phyloP scores from a whole-genome alignment of 495 filamentous ascomycete genomes.

The Lindgomyces ingoldianus region DNA sequence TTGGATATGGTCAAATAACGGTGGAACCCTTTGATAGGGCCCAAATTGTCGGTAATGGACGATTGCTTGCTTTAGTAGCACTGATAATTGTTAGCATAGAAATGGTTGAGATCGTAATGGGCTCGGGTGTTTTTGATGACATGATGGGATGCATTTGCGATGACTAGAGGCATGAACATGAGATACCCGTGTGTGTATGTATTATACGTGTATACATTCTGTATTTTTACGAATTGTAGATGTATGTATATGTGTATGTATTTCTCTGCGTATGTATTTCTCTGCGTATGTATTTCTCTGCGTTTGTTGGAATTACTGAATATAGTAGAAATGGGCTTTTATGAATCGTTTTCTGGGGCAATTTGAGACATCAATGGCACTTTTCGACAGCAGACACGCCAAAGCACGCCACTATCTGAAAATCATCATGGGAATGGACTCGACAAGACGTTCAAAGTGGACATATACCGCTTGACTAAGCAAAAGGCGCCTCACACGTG shows the following conservation, averaged over 20 bases:
- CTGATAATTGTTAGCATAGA: conserved; percentile 1
- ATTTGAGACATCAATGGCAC: not conserved
- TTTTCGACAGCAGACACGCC: too few species aligned
- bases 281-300: too few species aligned
- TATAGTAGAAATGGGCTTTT: too few species aligned
- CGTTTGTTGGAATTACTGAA: too few species aligned
- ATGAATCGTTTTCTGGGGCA: too few species aligned
- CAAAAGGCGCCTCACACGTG: too few species aligned
- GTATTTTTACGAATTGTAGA: conserved; percentile 1
- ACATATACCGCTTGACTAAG: too few species aligned
- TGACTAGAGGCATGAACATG: conserved; percentile 6
- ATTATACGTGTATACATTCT: not conserved
- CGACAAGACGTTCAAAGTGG: too few species aligned
- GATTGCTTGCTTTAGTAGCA: not conserved
- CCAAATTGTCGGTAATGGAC: not conserved
- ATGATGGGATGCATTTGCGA: conserved; percentile 6
- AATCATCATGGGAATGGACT: too few species aligned
- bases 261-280: not conserved
- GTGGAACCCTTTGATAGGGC: too few species aligned
- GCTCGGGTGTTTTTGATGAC: not conserved
- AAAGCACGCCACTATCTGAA: too few species aligned
- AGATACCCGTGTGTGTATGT: conserved; percentile 9
- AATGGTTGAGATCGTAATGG: not conserved
- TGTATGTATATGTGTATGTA: conserved; percentile 3
- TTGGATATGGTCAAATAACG: not conserved